Evolutionary conservation across 345 rosid species (phyloP), one percentile per base, ranked within the genome.

Genomic region (Eucalyptus tenuipes): DNA sequence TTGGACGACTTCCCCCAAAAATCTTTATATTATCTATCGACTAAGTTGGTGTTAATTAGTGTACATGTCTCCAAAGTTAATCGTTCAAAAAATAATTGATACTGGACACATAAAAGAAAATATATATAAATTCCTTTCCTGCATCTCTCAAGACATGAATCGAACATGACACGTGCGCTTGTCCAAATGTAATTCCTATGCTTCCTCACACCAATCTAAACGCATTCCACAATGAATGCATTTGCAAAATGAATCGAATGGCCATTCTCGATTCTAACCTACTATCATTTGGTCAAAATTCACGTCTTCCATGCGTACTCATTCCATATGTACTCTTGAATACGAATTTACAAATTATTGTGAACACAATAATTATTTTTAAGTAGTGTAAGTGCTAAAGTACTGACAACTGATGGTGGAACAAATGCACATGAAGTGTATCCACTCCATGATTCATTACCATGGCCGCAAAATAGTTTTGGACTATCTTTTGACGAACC

Each of bases 61-160:
- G n/a, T 5, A 6, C 13, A 33, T 3, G 44, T 17, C 81, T 17
- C 81, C 2, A 33, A 71, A 33, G 7, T 71, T 71, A 33, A 71
- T 18, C 8, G 4, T 33, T 17, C 2, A 1, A 71, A 17, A 17
- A 18, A 71, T 10, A 71, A 9, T 71, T 42, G 7, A 33, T 71
- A 3, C 13, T 9, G 8, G 1, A 16, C 18, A 31, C 3, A 8
- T 11, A 8, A 15, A 64, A 66, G 3, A 4, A 14, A 3, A 27
- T 11, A 29, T 2, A 31, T 18, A 17, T 9, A 9, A 9, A 71
- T 71, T 33, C 13, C 14, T 37, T 71, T 18, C 18, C 14, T 18
- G 1, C 25, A 37, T 71, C 24, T 9, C 44, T 33, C 25, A 33
- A 18, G 81, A 71, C 82, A 37, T 37, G 82, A 71, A 75, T 37